These are phyloP conservation scores for Trichoderma sp. DNA, from an alignment of 2,329 filamentous ascomycete species.

Conservation along the genomic window DNA sequence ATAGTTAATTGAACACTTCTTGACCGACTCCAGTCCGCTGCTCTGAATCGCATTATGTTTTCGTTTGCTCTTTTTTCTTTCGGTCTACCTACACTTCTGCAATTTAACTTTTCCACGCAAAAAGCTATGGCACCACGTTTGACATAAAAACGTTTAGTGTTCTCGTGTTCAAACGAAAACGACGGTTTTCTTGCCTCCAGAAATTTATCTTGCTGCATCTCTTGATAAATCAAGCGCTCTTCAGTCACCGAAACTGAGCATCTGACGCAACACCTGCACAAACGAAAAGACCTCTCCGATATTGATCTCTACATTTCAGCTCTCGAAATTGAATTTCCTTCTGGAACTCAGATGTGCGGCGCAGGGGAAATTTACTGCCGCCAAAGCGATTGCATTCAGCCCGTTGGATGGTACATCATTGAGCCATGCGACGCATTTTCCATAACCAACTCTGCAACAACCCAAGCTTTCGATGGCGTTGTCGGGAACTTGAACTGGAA, in stretches of 20 bases:
- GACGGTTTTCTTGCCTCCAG: neutral
- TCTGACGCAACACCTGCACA: neutral
- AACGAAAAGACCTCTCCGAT: neutral
- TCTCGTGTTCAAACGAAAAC: neutral
- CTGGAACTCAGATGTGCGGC: constrained; percentile 14
- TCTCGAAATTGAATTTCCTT: neutral
- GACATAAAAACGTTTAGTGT: neutral
- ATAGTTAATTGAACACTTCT: neutral
- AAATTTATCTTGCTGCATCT: neutral
- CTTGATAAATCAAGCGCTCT: neutral
- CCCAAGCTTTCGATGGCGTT: neutral
- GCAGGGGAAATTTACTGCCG: constrained; percentile 24
- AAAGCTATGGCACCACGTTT: neutral
- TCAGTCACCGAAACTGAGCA: neutral
- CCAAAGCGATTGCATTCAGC: neutral
- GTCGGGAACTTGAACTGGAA: constrained; percentile 14
- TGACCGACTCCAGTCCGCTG: neutral
- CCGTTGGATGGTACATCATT: constrained; percentile 23
- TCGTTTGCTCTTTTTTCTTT: neutral
- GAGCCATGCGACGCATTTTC: constrained; percentile 13
- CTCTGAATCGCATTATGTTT: neutral
- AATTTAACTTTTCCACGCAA: neutral
- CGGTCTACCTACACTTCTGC: neutral
- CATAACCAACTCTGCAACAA: neutral
- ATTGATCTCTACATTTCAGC: neutral